A percentile compares a stretch with the other conserved stretches of the same genome.
Evolutionary conservation across 2,329 filamentous ascomycete species (phyloP).

Genomic region (Pseudogymnoascus destructans): DNA sequence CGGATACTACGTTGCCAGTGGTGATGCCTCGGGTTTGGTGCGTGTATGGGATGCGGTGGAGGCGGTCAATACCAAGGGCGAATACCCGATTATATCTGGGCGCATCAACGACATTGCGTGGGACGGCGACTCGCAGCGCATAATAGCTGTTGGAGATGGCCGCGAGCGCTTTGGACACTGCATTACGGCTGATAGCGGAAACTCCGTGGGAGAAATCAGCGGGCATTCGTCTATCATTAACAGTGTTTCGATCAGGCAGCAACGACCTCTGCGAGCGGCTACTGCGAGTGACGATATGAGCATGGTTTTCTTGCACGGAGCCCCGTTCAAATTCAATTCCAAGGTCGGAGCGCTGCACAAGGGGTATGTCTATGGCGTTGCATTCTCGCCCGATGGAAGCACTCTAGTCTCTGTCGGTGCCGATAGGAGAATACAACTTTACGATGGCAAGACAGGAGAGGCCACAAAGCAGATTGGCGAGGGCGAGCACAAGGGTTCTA

Average conservation of each 20-base stretch:
- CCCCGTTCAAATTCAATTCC: conserved; percentile 91
- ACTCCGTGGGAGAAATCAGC: conserved; percentile 85
- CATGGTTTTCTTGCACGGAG: conserved; percentile 84
- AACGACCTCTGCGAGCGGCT: conserved; percentile 79
- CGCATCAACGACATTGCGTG: conserved; percentile 94
- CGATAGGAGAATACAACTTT: conserved; percentile 86
- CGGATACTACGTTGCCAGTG: conserved; percentile 88
- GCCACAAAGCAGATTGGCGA: conserved; percentile 64
- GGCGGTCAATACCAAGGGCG: conserved; percentile 71
- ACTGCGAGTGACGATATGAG: conserved; percentile 84
- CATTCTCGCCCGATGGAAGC: conserved; percentile 79
- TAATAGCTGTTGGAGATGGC: conserved; percentile 92
- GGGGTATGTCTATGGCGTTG: conserved; percentile 77
- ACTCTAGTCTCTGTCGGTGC: conserved; percentile 77
- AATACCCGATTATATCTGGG: conserved; percentile 88
- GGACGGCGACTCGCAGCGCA: conserved; percentile 91
- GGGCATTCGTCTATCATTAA: conserved; percentile 90
- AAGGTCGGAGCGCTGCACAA: conserved; percentile 68
- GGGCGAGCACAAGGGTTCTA: conserved; percentile 79
- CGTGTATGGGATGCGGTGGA: conserved; percentile 88
- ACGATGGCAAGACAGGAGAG: conserved; percentile 92
- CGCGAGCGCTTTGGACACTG: conserved; percentile 88
- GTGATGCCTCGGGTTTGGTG: conserved; percentile 72
- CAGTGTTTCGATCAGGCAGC: conserved; percentile 74
- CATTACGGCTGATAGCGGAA: conserved; percentile 90